Base-by-base conservation (phyloP, 2,329 filamentous ascomycete species). In the Leptographium lundbergii region DNA sequence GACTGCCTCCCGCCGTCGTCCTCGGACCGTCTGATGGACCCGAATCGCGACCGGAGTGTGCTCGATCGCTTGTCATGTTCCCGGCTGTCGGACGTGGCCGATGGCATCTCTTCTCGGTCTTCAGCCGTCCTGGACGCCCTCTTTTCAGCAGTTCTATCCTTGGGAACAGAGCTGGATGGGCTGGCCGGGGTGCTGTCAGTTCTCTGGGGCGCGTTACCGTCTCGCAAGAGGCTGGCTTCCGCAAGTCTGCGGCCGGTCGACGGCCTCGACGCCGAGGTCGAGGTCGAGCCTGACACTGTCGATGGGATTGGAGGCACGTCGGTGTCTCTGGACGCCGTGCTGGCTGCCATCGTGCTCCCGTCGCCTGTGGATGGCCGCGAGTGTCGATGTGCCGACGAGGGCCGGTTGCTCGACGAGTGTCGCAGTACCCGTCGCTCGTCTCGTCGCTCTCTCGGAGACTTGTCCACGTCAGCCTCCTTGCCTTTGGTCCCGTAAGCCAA, bases 171-270 rank as follows among this genome's bases (percentile, higher is more conserved):
- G 24, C 29, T 58, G 52, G 57, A 19, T 54, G 53, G 25, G 52
- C 61, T 54, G 29, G 25, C 42, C 10, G 57, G 57, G 29, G 59
- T 59, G 58, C 6, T 56, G 51, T 51, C 55, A 39, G 47, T 61
- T 51, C 14, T 59, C 69, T 32, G 56, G 61, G 62, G 61, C 48
- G 52, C 59, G 67, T 71, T 53, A 69, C 70, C 54, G 66, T 71
- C 61, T 68, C 65, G 65, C 69, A 72, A 66, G 65, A 71, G 63
- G 60, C 65, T 66, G 54, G 67, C 55, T 62, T 69, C 66, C 47
- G 69, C 29, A 25, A 66, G 62, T 61, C 65, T 67, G 57, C 63
- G 57, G 1, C 62, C 56, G 57, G 62, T 54, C n/a, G 13, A 24
- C 42, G 2, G 62, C 6, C 60, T 50, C 1, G 60, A 10, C 11